Evolutionary conservation across 495 filamentous ascomycete species (phyloP).

Genomic region (Talaromyces thailandensis): DNA sequence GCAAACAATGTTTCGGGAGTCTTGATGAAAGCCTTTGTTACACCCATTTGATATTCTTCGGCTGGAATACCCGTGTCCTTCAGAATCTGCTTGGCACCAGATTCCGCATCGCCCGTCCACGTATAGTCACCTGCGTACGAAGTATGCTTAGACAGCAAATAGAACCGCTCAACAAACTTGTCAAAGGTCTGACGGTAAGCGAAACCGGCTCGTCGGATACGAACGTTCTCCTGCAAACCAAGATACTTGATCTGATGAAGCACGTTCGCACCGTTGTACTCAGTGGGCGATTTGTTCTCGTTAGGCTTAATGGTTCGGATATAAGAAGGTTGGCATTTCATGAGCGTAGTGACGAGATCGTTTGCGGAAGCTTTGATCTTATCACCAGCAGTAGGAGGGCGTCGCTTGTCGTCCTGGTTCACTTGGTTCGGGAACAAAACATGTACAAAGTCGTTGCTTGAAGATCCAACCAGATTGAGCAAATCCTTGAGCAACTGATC

Average conservation of each 20-base stretch:
- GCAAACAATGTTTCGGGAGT: slow-evolving; percentile 97
- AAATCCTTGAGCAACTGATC: slow-evolving; percentile 94
- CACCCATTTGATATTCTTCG: slow-evolving; percentile 96
- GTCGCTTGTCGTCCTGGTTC: slow-evolving; percentile 89
- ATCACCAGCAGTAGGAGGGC: slow-evolving; percentile 91
- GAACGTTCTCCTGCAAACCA: slow-evolving; percentile 96
- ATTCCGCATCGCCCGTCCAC: slow-evolving; percentile 79
- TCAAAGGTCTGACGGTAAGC: slow-evolving; percentile 97
- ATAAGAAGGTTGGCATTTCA: slow-evolving; percentile 95
- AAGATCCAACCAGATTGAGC: slow-evolving; percentile 75
- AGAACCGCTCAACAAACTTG: slow-evolving; percentile 97
- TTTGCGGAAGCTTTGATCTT: slow-evolving; percentile 97
- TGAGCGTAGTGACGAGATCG: slow-evolving; percentile 86
- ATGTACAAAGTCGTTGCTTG: slow-evolving; percentile 77
- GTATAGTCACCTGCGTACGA: slow-evolving; percentile 96
- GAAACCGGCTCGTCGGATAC: slow-evolving; percentile 93
- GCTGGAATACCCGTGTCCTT: slow-evolving; percentile 91
- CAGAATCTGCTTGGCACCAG: slow-evolving; percentile 86
- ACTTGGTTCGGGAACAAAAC: slow-evolving; percentile 86
- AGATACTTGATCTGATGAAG: slow-evolving; percentile 99
- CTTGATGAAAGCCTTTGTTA: slow-evolving; percentile 97
- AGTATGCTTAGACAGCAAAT: slow-evolving; percentile 86
- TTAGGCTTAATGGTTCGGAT: slow-evolving; percentile 99
- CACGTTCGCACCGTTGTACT: slow-evolving; percentile 87
- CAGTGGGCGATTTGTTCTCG: slow-evolving; percentile 89